A percentile compares a stretch with the other conserved stretches of the same genome.
phyloP scores from a whole-genome alignment of 78 protist species.

The Tieghemostelium lacteum region DNA sequence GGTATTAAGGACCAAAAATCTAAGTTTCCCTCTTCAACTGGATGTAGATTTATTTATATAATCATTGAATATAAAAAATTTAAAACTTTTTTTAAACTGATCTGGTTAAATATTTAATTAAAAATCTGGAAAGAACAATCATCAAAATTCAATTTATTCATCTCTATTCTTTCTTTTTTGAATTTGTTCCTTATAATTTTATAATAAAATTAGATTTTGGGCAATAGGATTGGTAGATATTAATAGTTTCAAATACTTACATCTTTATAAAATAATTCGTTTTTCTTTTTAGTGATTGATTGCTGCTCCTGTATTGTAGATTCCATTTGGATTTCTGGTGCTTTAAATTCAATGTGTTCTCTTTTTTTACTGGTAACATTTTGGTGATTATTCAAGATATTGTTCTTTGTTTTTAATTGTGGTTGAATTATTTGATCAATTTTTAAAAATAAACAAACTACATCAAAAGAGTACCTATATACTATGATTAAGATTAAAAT shows the following conservation, averaged over 20 bases:
- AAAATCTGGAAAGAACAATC: no score
- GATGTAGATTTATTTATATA: no score
- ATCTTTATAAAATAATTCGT: conserved; percentile 43
- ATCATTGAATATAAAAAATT: no score
- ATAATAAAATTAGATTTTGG: neutral
- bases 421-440: conserved; percentile 64
- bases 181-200: conserved; percentile 1
- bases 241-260: neutral
- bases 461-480: conserved; percentile 34
- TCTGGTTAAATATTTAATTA: no score
- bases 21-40: no score
- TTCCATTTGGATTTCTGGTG: conserved; percentile 1
- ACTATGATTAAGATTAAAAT: neutral
- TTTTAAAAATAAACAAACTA: conserved; percentile 46
- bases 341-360: conserved; percentile 49
- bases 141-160: no score
- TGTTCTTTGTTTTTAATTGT: neutral
- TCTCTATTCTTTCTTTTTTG: conserved; percentile 63
- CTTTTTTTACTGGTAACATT: neutral
- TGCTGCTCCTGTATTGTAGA: neutral
- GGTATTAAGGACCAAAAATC: no score
- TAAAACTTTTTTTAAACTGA: no score
- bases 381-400: neutral
- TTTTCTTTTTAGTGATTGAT: conserved; percentile 20
- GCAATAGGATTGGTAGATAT: neutral